A percentile compares a stretch with the other conserved stretches of the same genome.
phyloP scores from a whole-genome alignment of 1,284 basidiomycete species.

The Ustilago sp. region DNA sequence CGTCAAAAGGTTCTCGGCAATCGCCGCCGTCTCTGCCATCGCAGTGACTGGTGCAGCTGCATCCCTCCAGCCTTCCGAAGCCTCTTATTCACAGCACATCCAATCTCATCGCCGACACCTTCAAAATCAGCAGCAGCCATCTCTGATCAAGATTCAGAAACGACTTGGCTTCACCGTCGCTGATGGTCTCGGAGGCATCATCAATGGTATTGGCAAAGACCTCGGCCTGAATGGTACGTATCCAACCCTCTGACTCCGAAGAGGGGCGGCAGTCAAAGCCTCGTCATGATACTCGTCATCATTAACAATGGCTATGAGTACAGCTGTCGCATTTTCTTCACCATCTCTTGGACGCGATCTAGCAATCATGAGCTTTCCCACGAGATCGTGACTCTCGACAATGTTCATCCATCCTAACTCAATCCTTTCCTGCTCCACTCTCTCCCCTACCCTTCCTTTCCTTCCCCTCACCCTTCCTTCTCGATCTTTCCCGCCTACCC shows the following conservation, averaged over 20 bases:
- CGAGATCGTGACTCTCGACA: not conserved
- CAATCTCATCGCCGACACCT: constrained; percentile 26
- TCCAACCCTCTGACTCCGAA: not conserved
- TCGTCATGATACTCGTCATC: not conserved
- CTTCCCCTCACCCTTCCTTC: not conserved
- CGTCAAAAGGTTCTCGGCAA: constrained; percentile 29
- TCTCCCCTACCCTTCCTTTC: not conserved
- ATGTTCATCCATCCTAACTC: constrained; percentile 22
- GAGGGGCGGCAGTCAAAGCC: constrained; percentile 6
- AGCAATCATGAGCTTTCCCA: not conserved
- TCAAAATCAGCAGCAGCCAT: constrained; percentile 19
- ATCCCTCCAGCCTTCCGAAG: constrained; percentile 28
- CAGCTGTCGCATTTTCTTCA: constrained; percentile 1
- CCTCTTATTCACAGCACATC: constrained; percentile 26
- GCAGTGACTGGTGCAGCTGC: constrained; percentile 34
- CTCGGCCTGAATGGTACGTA: constrained; percentile 43
- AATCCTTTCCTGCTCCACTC: not conserved
- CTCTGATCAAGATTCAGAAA: constrained; percentile 48
- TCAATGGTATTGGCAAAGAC: constrained; percentile 26
- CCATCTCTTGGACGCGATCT: not conserved
- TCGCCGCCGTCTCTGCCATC: constrained; percentile 36
- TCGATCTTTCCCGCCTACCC: not conserved
- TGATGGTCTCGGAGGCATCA: constrained; percentile 35
- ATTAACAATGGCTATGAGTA: not conserved
- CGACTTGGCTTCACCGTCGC: constrained; percentile 15